Conservation (phyloP, 2,329 filamentous ascomycete genomes). For the Dactylellina haptotyla region DNA sequence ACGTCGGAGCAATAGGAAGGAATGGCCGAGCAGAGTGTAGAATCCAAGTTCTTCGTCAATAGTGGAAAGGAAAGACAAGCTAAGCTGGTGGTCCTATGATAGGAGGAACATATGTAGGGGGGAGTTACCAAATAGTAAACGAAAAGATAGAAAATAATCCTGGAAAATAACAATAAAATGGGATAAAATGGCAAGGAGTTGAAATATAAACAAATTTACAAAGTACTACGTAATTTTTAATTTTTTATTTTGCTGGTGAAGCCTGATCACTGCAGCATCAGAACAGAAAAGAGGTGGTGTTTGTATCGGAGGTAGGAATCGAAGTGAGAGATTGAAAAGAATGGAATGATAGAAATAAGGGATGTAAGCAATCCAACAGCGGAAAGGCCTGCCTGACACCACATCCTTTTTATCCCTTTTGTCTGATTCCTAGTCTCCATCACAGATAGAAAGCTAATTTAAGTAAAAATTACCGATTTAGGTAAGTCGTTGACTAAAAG, state of each 20-base stretch:
- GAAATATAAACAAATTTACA: no score
- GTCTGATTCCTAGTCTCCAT: neutral
- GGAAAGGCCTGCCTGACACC: no score
- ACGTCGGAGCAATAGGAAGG: no score
- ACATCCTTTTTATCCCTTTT: neutral
- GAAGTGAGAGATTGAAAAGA: no score
- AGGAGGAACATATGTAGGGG: no score
- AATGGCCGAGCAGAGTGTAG: no score
- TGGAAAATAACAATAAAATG: constrained; percentile 18
- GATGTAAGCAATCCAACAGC: constrained; percentile 22
- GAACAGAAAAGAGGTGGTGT: constrained; percentile 14
- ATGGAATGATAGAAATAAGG: constrained; percentile 1
- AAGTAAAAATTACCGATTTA: constrained; percentile 11
- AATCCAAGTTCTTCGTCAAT: no score
- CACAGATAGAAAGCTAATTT: neutral
- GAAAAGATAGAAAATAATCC: no score
- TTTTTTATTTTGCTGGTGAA: constrained; percentile 1
- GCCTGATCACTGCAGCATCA: constrained; percentile 9
- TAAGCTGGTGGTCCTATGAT: no score
- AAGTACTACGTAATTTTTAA: neutral
- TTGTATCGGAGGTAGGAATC: constrained; percentile 7
- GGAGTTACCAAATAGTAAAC: no score
- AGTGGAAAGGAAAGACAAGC: no score
- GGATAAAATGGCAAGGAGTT: constrained; percentile 3
- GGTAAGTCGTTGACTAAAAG: neutral